Evolutionary conservation across 2,329 filamentous ascomycete genomes (phyloP), one percentile per base, ranked within the genome.

Genomic region (Alternaria sp.): DNA sequence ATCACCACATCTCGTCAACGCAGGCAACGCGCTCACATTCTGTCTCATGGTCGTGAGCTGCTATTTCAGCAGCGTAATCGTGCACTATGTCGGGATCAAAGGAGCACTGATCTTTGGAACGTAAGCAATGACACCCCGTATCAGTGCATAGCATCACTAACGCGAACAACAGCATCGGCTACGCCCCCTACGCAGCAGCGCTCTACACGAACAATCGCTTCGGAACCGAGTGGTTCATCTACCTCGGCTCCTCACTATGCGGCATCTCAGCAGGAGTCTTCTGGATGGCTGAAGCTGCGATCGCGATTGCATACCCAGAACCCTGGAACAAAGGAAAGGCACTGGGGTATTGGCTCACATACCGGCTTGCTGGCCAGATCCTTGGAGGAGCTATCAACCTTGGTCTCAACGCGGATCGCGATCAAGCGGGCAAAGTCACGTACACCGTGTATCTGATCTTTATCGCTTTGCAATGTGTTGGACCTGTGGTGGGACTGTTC

Each of bases 271-370:
- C 91, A 0, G 91, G 91, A 0, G 83, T 93, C 0, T 93, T 93
- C 77, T 93, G 91, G 91, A 89, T 89, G 83, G 87, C 90, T 0
- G 91, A 93, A 78, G 89, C 89, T 1, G 90, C 91, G 0, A 91
- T 93, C 60, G 90, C 90, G 0, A 86, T 93, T 19, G 85, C 88
- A 0, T 93, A 93, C 67, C 90, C 90, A 0, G 90, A 93, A 69
- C 89, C 90, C 0, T 88, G 75, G 74, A 78, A 78, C 26, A 77
- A 75, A 54, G 77, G 77, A 11, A 77, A 77, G 56, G 74, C 76
- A 1, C 80, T 93, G 0, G 90, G 89, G 0, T 89, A 90, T 71
- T 93, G 91, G 91, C 82, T 92, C 5, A 85, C 82, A 6, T 88
- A 86, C 65, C 83, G 86, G 4, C 83, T 91, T 2, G 81, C 83